These are phyloP conservation scores for Gryganskiella cystojenkinii DNA, from an alignment of 192 early-diverging fungal species.

Conservation along the genomic window DNA sequence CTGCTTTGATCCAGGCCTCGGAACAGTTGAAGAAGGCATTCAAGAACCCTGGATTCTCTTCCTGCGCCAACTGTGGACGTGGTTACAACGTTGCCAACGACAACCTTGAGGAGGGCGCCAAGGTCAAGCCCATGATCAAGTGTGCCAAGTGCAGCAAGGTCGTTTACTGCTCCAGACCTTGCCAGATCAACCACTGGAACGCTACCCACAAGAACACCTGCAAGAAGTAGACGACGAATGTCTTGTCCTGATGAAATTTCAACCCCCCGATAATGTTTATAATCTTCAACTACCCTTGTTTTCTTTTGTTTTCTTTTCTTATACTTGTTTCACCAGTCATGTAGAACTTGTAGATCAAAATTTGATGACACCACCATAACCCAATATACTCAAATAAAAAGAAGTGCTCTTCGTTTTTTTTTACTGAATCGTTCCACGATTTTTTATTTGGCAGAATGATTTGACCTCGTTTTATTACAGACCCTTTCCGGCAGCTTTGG, in stretches of 20 bases:
- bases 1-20: slow-evolving; percentile 47
- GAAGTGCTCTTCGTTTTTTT: slow-evolving; percentile 9
- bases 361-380: too few species aligned
- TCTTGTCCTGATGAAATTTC: background rate
- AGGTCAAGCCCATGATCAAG: slow-evolving; percentile 57
- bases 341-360: too few species aligned
- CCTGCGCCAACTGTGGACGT: slow-evolving; percentile 61
- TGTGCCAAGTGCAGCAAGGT: slow-evolving; percentile 64
- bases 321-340: background rate
- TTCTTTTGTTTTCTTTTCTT: background rate
- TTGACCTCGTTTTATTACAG: background rate
- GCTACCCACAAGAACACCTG: slow-evolving; percentile 60
- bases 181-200: slow-evolving; percentile 68
- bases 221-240: slow-evolving; percentile 46
- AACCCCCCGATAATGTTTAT: slow-evolving; percentile 1
- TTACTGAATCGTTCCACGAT: background rate
- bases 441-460: background rate
- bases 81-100: slow-evolving; percentile 52
- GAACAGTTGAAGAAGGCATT: slow-evolving; percentile 49
- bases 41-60: slow-evolving; percentile 53
- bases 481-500: slow-evolving; percentile 29
- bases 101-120: slow-evolving; percentile 38
- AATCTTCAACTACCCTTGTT: background rate
- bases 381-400: background rate
- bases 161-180: slow-evolving; percentile 69